Conservation (phyloP, 306 rosid genomes). For the Castanea crenata region DNA sequence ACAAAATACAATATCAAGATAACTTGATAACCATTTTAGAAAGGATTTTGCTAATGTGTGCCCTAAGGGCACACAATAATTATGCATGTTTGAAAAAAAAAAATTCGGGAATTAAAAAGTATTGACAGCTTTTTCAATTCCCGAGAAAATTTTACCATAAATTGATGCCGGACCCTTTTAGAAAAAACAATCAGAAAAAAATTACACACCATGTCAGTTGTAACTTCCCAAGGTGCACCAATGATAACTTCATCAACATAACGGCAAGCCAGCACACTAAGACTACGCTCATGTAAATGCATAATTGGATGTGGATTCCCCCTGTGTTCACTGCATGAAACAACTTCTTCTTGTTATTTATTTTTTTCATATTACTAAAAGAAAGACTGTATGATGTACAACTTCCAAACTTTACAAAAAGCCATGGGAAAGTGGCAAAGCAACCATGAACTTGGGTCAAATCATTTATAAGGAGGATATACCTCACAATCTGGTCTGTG, state of each 20-base stretch:
- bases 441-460: slow-evolving; percentile 8
- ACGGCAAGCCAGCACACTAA: slow-evolving; percentile 87
- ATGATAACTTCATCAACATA: slow-evolving; percentile 96
- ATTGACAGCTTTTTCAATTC: too few relatives aligned
- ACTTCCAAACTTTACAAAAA: neutral
- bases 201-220: slow-evolving; percentile 80
- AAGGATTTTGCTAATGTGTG: too few relatives aligned
- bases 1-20: neutral
- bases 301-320: slow-evolving; percentile 80
- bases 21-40: neutral
- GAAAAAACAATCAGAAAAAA: neutral
- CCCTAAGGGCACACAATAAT: too few relatives aligned
- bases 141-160: too few relatives aligned
- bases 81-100: too few relatives aligned
- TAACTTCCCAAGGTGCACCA: slow-evolving; percentile 94
- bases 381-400: neutral
- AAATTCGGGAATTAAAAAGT: too few relatives aligned
- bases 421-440: neutral
- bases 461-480: slow-evolving; percentile 19
- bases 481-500: slow-evolving; percentile 85
- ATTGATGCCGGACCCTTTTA: too few relatives aligned
- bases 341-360: neutral
- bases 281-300: slow-evolving; percentile 98
- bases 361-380: neutral
- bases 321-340: slow-evolving; percentile 62